Conservation (phyloP, 2,329 filamentous ascomycete genomes). For the Cercospora janseana region DNA sequence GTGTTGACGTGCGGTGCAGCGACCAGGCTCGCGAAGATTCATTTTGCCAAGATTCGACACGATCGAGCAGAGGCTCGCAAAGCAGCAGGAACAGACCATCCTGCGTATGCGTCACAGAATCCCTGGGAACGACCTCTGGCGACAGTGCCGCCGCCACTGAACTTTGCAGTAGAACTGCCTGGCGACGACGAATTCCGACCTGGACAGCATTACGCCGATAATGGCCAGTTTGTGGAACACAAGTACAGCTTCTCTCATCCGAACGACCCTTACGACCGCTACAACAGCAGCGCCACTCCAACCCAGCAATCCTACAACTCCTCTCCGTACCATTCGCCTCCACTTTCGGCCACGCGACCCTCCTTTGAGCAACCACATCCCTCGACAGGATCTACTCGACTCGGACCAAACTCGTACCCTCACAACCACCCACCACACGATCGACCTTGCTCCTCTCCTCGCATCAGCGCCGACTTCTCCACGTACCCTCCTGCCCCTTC, state of each 20-base stretch:
- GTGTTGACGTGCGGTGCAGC: constrained; percentile 73
- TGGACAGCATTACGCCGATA: constrained; percentile 45
- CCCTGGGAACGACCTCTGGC: constrained; percentile 33
- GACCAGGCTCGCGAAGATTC: constrained; percentile 77
- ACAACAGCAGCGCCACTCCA: constrained; percentile 7
- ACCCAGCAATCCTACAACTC: constrained; percentile 15
- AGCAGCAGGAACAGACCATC: constrained; percentile 32
- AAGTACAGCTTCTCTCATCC: constrained; percentile 52
- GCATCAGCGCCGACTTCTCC: constrained; percentile 24
- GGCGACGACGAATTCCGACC: constrained; percentile 34
- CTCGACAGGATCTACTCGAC: constrained; percentile 6
- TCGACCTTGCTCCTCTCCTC: constrained; percentile 12
- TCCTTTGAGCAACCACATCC: constrained; percentile 19
- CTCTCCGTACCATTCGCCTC: constrained; percentile 20
- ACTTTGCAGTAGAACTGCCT: constrained; percentile 38
- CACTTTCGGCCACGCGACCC: constrained; percentile 11
- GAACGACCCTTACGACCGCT: constrained; percentile 19
- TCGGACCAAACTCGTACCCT: constrained; percentile 12
- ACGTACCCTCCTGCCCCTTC: constrained; percentile 1
- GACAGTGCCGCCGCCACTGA: constrained; percentile 41
- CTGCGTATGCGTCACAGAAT: constrained; percentile 31
- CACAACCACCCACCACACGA: too few relatives aligned
- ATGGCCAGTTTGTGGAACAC: constrained; percentile 59
- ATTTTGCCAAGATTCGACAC: constrained; percentile 69
- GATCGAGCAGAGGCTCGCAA: constrained; percentile 49